phyloP scores from a whole-genome alignment of 1,284 basidiomycete species.

The Fistulinella cinereoalba region DNA sequence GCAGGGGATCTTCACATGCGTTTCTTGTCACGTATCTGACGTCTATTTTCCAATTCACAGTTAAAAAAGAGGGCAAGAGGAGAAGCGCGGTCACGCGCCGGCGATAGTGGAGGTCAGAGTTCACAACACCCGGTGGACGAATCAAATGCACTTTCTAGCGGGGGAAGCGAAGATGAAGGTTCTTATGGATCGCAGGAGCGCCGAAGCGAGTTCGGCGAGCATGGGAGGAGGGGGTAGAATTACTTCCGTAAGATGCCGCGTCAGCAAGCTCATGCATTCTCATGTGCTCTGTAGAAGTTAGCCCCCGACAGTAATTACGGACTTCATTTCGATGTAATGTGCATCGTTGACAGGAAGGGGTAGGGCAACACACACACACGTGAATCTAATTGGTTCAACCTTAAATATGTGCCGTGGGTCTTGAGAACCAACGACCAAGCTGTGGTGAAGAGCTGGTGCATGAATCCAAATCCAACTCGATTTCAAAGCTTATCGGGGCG shows the following conservation, averaged over 20 bases:
- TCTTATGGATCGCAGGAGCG: constrained; percentile 38
- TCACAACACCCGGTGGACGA: constrained; percentile 32
- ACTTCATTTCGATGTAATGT: constrained; percentile 16
- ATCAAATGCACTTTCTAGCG: constrained; percentile 28
- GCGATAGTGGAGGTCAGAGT: constrained; percentile 28
- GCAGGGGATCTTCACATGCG: constrained; percentile 17
- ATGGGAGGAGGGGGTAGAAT: constrained; percentile 33
- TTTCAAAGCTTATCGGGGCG: constrained; percentile 29
- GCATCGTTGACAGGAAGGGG: constrained; percentile 6
- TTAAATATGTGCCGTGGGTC: no score
- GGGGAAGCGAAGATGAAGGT: constrained; percentile 35
- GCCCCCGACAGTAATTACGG: constrained; percentile 16
- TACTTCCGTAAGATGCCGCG: constrained; percentile 22
- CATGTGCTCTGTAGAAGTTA: constrained; percentile 14
- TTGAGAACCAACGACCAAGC: no score
- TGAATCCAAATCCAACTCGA: background rate
- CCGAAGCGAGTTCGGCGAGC: constrained; percentile 34
- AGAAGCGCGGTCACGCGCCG: constrained; percentile 23
- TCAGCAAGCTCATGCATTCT: constrained; percentile 20
- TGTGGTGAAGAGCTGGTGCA: constrained; percentile 1
- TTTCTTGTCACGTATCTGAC: constrained; percentile 15
- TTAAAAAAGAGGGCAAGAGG: constrained; percentile 39
- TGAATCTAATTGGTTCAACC: constrained; percentile 2
- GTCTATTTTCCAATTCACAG: constrained; percentile 19
- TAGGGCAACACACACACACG: constrained; percentile 1